Base-by-base conservation (phyloP, 106 monocot species). In the Narthecium ossifragum region DNA sequence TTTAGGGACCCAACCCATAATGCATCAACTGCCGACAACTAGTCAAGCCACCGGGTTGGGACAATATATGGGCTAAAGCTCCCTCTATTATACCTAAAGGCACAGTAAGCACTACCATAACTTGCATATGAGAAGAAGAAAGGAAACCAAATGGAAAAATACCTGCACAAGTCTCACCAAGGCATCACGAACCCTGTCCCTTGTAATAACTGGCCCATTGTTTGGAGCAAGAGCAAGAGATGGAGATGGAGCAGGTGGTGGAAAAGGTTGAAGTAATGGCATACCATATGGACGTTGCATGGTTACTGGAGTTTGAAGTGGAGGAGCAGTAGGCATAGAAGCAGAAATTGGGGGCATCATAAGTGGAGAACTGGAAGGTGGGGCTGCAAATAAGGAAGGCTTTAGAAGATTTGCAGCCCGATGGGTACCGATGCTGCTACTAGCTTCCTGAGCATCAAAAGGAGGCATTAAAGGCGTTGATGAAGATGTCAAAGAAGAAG, bases 201-300 rank as follows among this genome's bases (percentile, higher is more conserved):
- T 80, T 28, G 83, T 80, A 50, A 92, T 78, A 70, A 70, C 63
- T 31, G 81, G 64, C 0, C 25, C 66, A 62, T 77, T 69, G 33
- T 46, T 70, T 46, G 78, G 39, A 46, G 68, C 37, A 46, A 81
- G 92, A 51, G 83, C 78, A 31, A 92, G 73, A 53, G 83, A 83
- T 24, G 80, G 74, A 22, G 92, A 65, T 34, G 92, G 92, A 47
- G 67, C 73, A 14, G 92, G 92, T 24, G 92, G 92, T n/a, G 92
- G 92, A 40, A 84, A 92, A 2, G 92, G 83, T 61, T 92, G 92
- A 31, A 92, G 86, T 32, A 92, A 71, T 31, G 87, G 92, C 53
- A 84, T 63, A 23, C 92, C 83, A 75, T 87, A 83, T 8, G 82
- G 69, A 12, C 73, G 69, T 46, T 75, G 90, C 57, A 78, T 61